Evolutionary conservation across 495 filamentous ascomycete genomes (phyloP), one percentile per base, ranked within the genome.

Genomic region (Trichoderma virens): DNA sequence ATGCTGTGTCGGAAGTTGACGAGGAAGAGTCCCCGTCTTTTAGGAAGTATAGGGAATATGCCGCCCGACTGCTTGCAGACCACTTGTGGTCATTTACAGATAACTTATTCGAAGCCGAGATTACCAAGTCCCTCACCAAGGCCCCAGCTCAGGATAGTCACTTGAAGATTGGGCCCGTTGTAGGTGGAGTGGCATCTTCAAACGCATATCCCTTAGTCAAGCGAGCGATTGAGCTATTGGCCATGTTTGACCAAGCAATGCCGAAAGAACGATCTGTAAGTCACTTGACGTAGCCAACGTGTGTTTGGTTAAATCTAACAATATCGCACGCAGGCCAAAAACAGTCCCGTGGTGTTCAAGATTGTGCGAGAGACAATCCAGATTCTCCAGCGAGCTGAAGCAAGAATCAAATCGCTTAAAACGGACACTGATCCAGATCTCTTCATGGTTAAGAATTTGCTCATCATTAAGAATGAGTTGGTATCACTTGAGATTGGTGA

Each of bases 401-500:
- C 78, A 3, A 77, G 78, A 43, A 72, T 80, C 61, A 75, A 72
- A 61, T 70, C 78, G 18, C 68, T 64, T 63, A 72, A 74, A 65
- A 71, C 68, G 51, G 69, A 68, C 68, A 84, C 81, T 6, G 90
- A 94, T 72, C 83, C 85, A 0, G 87, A 92, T 67, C 82, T 97
- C 34, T 97, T 97, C 75, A 85, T 95, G 66, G 87, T 97, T 75
- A 92, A 91, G 67, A 93, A 97, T 71, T 81, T 97, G 2, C 87
- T 96, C 43, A 86, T 95, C 65, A 84, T 97, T 13, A 96, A 96
- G 70, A 91, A 93, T 67, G 88, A 93, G 67, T 90, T 97, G 32
- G 84, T 96, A 39, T 90, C 92, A 20, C 92, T 96, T 67, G 92
- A 97, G 76, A 94, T 97, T 72, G 93, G 89, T 68, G 90, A 92